Evolutionary conservation across 75 land plant species (phyloP).

Genomic region (Isoetes taiwanensis): DNA sequence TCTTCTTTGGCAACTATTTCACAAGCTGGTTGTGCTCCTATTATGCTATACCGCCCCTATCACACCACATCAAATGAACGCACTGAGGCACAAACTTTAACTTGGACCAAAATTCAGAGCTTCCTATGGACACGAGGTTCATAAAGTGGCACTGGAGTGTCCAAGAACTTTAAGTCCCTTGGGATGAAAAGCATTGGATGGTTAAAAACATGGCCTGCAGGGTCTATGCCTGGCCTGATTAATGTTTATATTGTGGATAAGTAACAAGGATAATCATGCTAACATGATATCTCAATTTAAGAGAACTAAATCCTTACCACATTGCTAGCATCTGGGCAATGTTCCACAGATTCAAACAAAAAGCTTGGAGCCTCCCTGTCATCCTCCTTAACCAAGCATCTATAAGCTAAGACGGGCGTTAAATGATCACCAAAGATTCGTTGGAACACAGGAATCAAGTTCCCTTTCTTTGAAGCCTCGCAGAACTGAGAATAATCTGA

Average conservation of each 20-base stretch:
- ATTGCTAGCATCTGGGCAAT: slow-evolving; percentile 21
- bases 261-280: no score
- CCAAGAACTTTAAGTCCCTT: no score
- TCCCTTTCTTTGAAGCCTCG: slow-evolving; percentile 49
- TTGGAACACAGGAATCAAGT: slow-evolving; percentile 59
- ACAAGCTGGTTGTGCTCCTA: slow-evolving; percentile 86
- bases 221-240: no score
- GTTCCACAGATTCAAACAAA: slow-evolving; percentile 73
- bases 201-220: no score
- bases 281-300: no score
- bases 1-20: slow-evolving; percentile 90
- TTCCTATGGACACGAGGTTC: no score
- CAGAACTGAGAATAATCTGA: slow-evolving; percentile 24
- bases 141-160: no score
- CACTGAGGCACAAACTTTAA: no score
- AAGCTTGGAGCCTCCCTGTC: slow-evolving; percentile 94
- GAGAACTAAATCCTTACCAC: slow-evolving; percentile 40
- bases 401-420: slow-evolving; percentile 84
- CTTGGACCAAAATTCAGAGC: background rate
- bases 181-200: no score
- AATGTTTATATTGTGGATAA: no score
- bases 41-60: slow-evolving; percentile 85
- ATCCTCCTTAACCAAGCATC: slow-evolving; percentile 78
- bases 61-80: background rate
- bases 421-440: slow-evolving; percentile 82